Conservation (phyloP, 106 monocot genomes). For the Amphibolis antarctica region DNA sequence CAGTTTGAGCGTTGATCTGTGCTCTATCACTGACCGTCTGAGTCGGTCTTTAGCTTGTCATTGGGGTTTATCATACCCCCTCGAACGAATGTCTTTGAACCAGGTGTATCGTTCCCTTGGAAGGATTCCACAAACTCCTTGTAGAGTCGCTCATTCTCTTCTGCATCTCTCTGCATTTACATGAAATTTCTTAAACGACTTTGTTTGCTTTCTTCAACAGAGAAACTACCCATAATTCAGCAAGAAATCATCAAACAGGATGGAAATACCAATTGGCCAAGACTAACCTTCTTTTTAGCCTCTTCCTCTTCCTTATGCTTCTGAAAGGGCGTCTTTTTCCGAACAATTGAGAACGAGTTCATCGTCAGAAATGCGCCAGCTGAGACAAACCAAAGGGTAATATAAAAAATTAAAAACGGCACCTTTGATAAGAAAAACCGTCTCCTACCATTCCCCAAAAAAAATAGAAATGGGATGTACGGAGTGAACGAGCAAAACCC, state of each 20-base stretch:
- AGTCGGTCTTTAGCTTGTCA: slow-evolving; percentile 48
- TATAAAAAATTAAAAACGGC: no score
- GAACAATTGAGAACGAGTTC: slow-evolving; percentile 63
- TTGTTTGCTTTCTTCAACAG: no score
- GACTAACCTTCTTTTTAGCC: slow-evolving; percentile 83
- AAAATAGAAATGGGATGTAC: no score
- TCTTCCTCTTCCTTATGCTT: slow-evolving; percentile 94
- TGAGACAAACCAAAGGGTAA: no score
- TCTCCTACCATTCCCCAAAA: no score
- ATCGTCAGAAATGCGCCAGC: no score
- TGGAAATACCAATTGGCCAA: no score
- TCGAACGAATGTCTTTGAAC: slow-evolving; percentile 80
- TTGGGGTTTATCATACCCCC: slow-evolving; percentile 87
- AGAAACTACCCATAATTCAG: no score
- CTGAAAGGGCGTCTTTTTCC: slow-evolving; percentile 86
- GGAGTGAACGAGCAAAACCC: no score
- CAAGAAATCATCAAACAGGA: no score
- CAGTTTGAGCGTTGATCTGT: no score
- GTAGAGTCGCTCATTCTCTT: slow-evolving; percentile 80
- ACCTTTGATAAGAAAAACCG: no score
- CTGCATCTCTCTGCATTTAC: slow-evolving; percentile 61
- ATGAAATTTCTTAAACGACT: neutral
- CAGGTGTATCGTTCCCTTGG: slow-evolving; percentile 56
- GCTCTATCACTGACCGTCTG: slow-evolving; percentile 56
- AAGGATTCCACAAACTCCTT: slow-evolving; percentile 94